Evolutionary conservation across 2,329 filamentous ascomycete genomes (phyloP), one percentile per base, ranked within the genome.

Genomic region (Fusarium udum): DNA sequence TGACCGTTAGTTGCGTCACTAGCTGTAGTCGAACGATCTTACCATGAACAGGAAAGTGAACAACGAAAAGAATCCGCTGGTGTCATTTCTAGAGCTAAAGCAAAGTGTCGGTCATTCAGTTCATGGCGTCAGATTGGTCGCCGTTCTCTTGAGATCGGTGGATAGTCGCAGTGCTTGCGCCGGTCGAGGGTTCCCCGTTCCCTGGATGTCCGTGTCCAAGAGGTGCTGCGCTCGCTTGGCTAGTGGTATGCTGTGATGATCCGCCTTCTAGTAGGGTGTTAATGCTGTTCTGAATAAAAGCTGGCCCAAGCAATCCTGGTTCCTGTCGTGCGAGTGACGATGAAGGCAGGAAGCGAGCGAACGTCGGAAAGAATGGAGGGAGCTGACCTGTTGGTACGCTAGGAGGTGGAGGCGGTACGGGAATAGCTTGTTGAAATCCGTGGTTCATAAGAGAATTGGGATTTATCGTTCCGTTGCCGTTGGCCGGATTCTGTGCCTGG

Each of bases 81-180:
- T 59, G 56, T 64, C 64, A 48, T 71, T 58, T 61, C 68, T 63
- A 56, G 39, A 64, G 64, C 56, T 56, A 71, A 65, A 72, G 65
- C 34, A 69, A 61, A 45, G 32, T 56, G 48, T 59, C 36, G 39
- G 24, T 64, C 46, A 40, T 73, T 77, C 64, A 78, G 63, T 77
- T 76, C 64, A 74, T 77, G 45, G 57, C 62, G 39, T 76, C 72
- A 55, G 76, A 66, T 39, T 72, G 32, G 49, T 73, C 62, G 56
- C 69, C 64, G 51, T 69, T 66, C 57, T 64, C 59, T 48, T 71
- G 71, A 22, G 76, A 72, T 56, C 77, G 79, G 60, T 83, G 80
- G 65, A 83, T 79, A 7, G 79, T 78, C 18, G 82, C 82, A 11
- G 81, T 83, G 75, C 82, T 83, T 39, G 82, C 81, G n/a, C 79